Percentiles rank a stretch among this genome's conserved stretches.
phyloP scores from a whole-genome alignment of 75 land plant species.

The Selaginella moellendorffii region DNA sequence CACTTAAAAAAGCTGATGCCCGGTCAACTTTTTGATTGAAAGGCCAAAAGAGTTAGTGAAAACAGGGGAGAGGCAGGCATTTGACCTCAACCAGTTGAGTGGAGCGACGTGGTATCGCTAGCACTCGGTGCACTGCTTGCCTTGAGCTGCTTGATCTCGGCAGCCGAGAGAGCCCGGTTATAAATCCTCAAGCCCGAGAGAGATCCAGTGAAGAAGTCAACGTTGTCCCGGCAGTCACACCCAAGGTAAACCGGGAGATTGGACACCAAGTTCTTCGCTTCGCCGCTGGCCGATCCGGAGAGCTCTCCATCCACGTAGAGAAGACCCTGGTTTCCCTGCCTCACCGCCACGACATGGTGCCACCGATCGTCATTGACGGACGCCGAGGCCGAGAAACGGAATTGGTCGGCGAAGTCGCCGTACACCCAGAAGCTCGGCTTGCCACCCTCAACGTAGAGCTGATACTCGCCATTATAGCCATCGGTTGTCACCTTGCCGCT shows the following conservation, averaged over 20 bases:
- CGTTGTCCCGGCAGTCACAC: background rate
- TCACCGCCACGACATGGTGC: background rate
- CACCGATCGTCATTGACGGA: background rate
- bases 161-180: too few species aligned
- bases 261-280: background rate
- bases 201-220: background rate
- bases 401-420: background rate
- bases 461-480: background rate
- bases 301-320: background rate
- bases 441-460: background rate
- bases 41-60: too few species aligned
- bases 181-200: background rate
- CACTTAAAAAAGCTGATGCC: too few species aligned
- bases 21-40: too few species aligned
- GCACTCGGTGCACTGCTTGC: too few species aligned
- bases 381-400: background rate
- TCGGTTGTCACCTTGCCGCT: too few species aligned
- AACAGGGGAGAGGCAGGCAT: too few species aligned
- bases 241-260: background rate
- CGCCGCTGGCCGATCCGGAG: background rate
- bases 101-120: too few species aligned
- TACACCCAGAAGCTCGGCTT: background rate
- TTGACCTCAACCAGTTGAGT: too few species aligned
- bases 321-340: background rate
- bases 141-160: too few species aligned